A percentile compares a stretch with the other conserved stretches of the same genome.
Conservation (phyloP, 495 filamentous ascomycete genomes). For the Penicillium malachiteum region DNA sequence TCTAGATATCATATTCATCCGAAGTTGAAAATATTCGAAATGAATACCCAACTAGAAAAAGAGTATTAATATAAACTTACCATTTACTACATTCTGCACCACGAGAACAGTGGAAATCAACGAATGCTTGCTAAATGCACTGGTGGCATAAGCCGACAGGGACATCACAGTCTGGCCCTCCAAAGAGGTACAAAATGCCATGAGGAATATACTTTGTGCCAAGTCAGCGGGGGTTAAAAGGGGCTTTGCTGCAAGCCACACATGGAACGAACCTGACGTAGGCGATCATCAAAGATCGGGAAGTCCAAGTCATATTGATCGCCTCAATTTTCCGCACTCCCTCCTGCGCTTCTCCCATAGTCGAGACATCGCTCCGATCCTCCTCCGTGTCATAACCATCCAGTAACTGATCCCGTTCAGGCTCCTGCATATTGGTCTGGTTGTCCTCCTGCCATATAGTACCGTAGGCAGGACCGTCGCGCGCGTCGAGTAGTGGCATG, state of each 20-base stretch:
- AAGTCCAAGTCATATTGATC: constrained; percentile 56
- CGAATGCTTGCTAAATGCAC: constrained; percentile 58
- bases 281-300: constrained; percentile 49
- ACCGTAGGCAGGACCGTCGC: constrained; percentile 41
- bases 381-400: constrained; percentile 30
- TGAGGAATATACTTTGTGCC: constrained; percentile 50
- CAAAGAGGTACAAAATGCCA: constrained; percentile 56
- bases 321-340: constrained; percentile 58
- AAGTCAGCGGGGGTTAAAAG: constrained; percentile 20
- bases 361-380: constrained; percentile 23
- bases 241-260: constrained; percentile 11
- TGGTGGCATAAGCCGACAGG: constrained; percentile 57
- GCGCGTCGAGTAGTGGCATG: constrained; percentile 40
- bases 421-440: constrained; percentile 22
- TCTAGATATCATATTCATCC: background rate
- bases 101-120: constrained; percentile 57
- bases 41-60: background rate
- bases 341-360: constrained; percentile 44
- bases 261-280: constrained; percentile 50
- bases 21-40: too few species aligned
- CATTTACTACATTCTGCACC: constrained; percentile 58
- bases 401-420: constrained; percentile 37
- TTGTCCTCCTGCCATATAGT: constrained; percentile 20
- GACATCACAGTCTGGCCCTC: constrained; percentile 57
- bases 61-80: constrained; percentile 32